These are phyloP conservation scores for Taxawa tesnikishii DNA, from an alignment of 2,329 filamentous ascomycete species.

Conservation along the genomic window DNA sequence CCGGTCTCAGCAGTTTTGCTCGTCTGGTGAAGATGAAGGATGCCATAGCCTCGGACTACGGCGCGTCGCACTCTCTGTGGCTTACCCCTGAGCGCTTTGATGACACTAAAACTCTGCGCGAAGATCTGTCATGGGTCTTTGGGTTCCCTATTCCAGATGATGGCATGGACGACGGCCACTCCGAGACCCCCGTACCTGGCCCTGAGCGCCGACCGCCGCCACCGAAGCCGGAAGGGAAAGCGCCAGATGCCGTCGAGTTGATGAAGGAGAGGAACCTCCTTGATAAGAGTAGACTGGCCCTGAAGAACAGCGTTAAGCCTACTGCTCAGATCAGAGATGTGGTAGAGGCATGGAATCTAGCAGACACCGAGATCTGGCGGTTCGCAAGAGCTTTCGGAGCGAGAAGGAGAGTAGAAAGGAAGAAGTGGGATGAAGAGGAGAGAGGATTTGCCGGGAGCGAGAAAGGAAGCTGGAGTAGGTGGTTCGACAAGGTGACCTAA, in stretches of 20 bases:
- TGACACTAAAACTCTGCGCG: constrained; percentile 11
- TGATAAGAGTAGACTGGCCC: constrained; percentile 31
- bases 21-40: constrained; percentile 71
- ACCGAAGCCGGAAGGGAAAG: constrained; percentile 36
- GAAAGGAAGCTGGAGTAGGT: constrained; percentile 31
- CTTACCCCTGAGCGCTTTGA: constrained; percentile 51
- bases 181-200: constrained; percentile 45
- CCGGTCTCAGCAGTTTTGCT: constrained; percentile 47
- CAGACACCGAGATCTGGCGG: constrained; percentile 66
- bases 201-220: constrained; percentile 39
- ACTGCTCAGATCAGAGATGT: constrained; percentile 20
- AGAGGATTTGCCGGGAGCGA: constrained; percentile 50
- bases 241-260: constrained; percentile 41
- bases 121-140: constrained; percentile 70
- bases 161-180: constrained; percentile 37
- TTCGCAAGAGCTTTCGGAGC: constrained; percentile 59
- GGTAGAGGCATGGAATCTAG: constrained; percentile 44
- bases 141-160: constrained; percentile 65
- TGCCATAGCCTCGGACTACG: constrained; percentile 58
- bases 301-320: constrained; percentile 6
- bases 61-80: constrained; percentile 60
- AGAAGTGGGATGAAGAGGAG: constrained; percentile 60
- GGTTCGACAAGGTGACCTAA: too few species aligned
- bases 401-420: constrained; percentile 48
- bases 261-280: constrained; percentile 45